Percentiles rank a stretch among this genome's conserved stretches.
Evolutionary conservation across 495 filamentous ascomycete species (phyloP).

Genomic region (Cercophora newfieldiana): DNA sequence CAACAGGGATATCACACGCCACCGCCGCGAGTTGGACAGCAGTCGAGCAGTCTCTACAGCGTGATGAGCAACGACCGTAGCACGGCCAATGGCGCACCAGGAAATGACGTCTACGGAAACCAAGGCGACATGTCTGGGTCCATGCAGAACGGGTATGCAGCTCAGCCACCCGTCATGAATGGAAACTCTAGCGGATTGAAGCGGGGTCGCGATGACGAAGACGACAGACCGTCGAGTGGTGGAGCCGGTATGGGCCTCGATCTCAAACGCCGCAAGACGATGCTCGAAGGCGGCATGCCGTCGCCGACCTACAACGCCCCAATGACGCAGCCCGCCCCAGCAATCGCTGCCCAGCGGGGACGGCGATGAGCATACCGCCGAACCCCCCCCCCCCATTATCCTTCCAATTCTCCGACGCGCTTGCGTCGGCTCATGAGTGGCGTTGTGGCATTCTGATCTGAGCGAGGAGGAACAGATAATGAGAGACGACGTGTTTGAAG

Average conservation of each 20-base stretch:
- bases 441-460: constrained; percentile 12
- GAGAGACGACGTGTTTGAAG: neutral
- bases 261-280: constrained; percentile 81
- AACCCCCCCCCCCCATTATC: neutral
- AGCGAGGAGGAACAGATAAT: constrained; percentile 9
- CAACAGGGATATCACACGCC: constrained; percentile 74
- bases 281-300: constrained; percentile 55
- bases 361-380: constrained; percentile 29
- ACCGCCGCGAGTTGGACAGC: constrained; percentile 68
- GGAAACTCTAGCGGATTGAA: constrained; percentile 68
- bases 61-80: constrained; percentile 83
- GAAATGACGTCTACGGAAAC: constrained; percentile 67
- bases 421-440: constrained; percentile 5
- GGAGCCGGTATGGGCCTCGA: constrained; percentile 57
- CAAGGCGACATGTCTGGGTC: constrained; percentile 59
- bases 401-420: neutral
- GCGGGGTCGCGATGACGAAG: constrained; percentile 78
- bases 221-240: constrained; percentile 68
- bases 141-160: constrained; percentile 58
- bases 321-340: constrained; percentile 46
- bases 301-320: constrained; percentile 47
- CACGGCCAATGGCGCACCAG: constrained; percentile 62
- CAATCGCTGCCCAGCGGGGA: constrained; percentile 34
- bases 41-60: constrained; percentile 84
- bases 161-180: constrained; percentile 63